phyloP scores from a whole-genome alignment of 306 rosid genomes.

The Medicago ruthenica region DNA sequence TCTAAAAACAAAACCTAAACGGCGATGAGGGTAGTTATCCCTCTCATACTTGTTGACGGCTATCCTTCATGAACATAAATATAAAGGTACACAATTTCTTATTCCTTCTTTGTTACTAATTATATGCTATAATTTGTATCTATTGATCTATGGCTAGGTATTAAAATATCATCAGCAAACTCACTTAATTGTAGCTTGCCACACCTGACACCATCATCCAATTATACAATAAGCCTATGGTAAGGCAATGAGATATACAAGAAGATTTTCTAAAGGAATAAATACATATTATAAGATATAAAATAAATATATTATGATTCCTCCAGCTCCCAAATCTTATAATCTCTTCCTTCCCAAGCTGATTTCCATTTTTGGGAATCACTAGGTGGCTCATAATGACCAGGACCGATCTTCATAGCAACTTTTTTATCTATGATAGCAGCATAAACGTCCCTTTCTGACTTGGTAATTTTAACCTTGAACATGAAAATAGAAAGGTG shows the following conservation, averaged over 20 bases:
- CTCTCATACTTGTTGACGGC: no score
- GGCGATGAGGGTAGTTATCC: no score
- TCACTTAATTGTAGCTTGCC: conserved; percentile 23
- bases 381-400: conserved; percentile 79
- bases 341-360: conserved; percentile 73
- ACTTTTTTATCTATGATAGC: conserved; percentile 74
- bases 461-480: conserved; percentile 72
- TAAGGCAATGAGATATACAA: conserved; percentile 31
- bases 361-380: conserved; percentile 65
- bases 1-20: no score
- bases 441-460: conserved; percentile 93
- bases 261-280: conserved; percentile 14
- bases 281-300: conserved; percentile 22
- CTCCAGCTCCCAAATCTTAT: conserved; percentile 80
- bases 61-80: no score
- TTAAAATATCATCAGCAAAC: no score
- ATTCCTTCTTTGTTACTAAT: no score
- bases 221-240: conserved; percentile 17
- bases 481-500: conserved; percentile 33
- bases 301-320: conserved; percentile 32
- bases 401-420: conserved; percentile 94
- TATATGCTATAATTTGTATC: no score
- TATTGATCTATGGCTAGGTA: no score
- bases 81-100: no score
- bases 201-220: conserved; percentile 6